Conservation (phyloP, 176 grass and related monocot genomes). For the Elaeis guineensis region DNA sequence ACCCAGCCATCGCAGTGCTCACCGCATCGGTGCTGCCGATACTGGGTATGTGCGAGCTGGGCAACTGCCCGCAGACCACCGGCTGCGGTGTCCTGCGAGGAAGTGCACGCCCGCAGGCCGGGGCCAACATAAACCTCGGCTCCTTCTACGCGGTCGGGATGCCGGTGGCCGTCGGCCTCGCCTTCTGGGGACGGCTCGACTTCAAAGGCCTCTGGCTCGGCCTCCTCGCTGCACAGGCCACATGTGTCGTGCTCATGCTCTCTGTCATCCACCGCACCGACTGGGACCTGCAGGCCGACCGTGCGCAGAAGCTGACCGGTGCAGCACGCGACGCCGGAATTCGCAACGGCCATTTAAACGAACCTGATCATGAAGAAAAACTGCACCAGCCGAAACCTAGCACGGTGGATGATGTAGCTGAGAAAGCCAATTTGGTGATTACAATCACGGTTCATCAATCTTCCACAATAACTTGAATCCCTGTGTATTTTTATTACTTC, state of each 20-base stretch:
- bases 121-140: constrained; percentile 75
- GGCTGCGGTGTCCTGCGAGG: constrained; percentile 81
- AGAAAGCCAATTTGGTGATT: too few species aligned
- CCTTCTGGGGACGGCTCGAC: constrained; percentile 59
- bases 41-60: constrained; percentile 65
- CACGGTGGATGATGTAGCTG: too few species aligned
- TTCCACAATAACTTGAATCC: too few species aligned
- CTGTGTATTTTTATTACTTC: too few species aligned
- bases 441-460: too few species aligned
- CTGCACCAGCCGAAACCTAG: too few species aligned
- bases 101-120: constrained; percentile 62
- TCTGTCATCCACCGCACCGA: constrained; percentile 48
- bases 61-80: constrained; percentile 75
- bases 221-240: constrained; percentile 56
- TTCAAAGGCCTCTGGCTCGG: constrained; percentile 77
- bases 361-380: too few species aligned
- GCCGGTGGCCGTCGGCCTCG: constrained; percentile 59
- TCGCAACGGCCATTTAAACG: too few species aligned
- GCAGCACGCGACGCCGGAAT: constrained; percentile 1
- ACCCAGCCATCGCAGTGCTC: constrained; percentile 58
- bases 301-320: constrained; percentile 56
- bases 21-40: constrained; percentile 70
- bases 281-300: constrained; percentile 49
- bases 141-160: constrained; percentile 73
- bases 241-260: constrained; percentile 67